phyloP scores from a whole-genome alignment of 108 stramenopile species.

The Pseudonitzschia multiseries region DNA sequence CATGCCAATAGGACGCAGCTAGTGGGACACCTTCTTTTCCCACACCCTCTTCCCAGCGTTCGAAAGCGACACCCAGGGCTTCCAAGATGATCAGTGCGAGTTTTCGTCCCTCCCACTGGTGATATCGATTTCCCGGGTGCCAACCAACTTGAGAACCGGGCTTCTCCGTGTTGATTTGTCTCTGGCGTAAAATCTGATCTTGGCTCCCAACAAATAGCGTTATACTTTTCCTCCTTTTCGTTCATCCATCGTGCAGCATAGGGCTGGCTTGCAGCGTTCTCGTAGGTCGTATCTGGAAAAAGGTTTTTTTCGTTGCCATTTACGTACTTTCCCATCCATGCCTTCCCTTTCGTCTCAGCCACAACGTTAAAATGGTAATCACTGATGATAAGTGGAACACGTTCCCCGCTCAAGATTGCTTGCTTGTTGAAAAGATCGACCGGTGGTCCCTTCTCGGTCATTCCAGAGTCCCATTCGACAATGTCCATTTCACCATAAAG shows the following conservation, averaged over 20 bases:
- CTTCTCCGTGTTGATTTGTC: constrained; percentile 12
- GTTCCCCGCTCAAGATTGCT: constrained; percentile 50
- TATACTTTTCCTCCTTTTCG: constrained; percentile 41
- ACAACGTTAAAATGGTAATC: constrained; percentile 51
- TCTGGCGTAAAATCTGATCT: constrained; percentile 34
- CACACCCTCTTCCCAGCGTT: constrained; percentile 58
- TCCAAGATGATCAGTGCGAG: constrained; percentile 56
- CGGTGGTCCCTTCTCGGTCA: constrained; percentile 28
- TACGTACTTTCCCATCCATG: not conserved
- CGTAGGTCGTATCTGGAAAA: constrained; percentile 36
- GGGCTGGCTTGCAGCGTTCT: constrained; percentile 49
- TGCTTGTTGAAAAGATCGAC: constrained; percentile 68
- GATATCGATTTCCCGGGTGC: constrained; percentile 70
- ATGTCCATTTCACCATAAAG: constrained; percentile 71
- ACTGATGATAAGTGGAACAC: constrained; percentile 58
- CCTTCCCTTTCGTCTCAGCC: constrained; percentile 39
- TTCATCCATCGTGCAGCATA: constrained; percentile 69
- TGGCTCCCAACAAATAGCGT: constrained; percentile 66
- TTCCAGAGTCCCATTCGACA: constrained; percentile 72
- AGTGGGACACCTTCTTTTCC: constrained; percentile 61
- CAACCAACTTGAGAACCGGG: constrained; percentile 37
- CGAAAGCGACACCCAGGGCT: constrained; percentile 56
- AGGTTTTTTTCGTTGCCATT: not conserved
- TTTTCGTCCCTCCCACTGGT: constrained; percentile 59
- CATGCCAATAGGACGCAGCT: constrained; percentile 72